Evolutionary conservation across 345 rosid genomes (phyloP), one percentile per base, ranked within the genome.

Genomic region (Capsella bursapastoris): DNA sequence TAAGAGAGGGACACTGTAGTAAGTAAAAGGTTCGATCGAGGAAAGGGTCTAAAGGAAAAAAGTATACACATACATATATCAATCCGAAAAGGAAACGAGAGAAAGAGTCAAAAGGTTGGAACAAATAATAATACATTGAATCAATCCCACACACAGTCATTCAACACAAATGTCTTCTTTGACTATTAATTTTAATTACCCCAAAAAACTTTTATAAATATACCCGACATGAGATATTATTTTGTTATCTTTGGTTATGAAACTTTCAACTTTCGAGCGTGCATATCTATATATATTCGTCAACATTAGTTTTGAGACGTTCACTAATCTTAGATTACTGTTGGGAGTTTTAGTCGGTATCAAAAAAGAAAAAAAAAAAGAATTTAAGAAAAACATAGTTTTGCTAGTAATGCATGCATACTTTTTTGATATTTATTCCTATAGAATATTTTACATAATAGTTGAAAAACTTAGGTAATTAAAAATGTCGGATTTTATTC

Each of bases 91-190:
- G 5, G 27, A 22, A 8, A 43, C 4, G 9, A 9, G 18, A 35
- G 62, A 44, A n/a, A 49, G 35, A 68, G 74, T 75, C 79, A 76
- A 69, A 70, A 69, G 66, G 15, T 68, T 75, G 57, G 25, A 59
- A 44, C 57, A 60, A 68, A 50, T 15, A 59, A 44, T 49, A 52
- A 76, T 69, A 14, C 79, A 66, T 4, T 66, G 45, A 74, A 74
- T 48, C 57, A 57, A 58, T 12, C 6, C 45, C n/a, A 49, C 25
- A 38, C 69, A 61, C 40, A 62, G 41, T 60, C 73, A 51, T 59
- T 75, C 15, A 75, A 44, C 38, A 51, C 29, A 31, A 50, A 66
- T 74, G 72, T 60, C 79, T 61, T 52, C 40, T 67, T 75, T 68
- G 63, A 66, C 66, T 48, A 18, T 6, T 40, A 5, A 34, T 34